Base-by-base conservation (phyloP, 2,329 filamentous ascomycete genomes). In the Fusarium musae region DNA sequence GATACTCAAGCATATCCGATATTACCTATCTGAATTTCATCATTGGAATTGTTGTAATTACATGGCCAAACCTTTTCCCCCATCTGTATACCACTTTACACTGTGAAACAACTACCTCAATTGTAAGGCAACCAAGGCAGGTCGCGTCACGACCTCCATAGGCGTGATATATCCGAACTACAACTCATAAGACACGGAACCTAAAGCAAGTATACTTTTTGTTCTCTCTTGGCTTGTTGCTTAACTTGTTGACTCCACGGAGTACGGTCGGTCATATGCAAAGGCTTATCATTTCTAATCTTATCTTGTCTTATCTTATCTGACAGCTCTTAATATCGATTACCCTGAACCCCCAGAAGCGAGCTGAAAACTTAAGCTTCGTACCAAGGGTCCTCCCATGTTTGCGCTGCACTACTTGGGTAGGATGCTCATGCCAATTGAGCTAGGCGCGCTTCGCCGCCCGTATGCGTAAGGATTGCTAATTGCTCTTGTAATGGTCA, bases 21-120 rank as follows among this genome's bases (percentile, higher is more conserved):
- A 9, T 17, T 21, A 11, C 3, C 5, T 16, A 2, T 6, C 32
- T 21, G 1, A 0, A 15, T 4, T 15, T 11, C 0, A 3, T 16
- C 9, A 17, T 34, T 9, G 15, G 5, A n/a, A 32, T 17, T 0
- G 4, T 34, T 32, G 10, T 15, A n/a, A 6, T 17, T 17, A 2
- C 21, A 7, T 32, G 10, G 6, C 26, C 15, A 32, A 32, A 2
- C 8, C 0, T 6, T 39, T 21, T 19, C 6, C 17, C 36, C 13
- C 19, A 32, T 6, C 21, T 11, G 8, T 16, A 23, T 23, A 23
- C 6, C 21, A 23, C 15, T 34, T n/a, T 50, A 7, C 15, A 23
- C 15, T 1, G 4, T 15, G 21, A n/a, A 34, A 32, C 15, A 6
- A 28, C 11, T 9, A 5, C 30, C 21, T 34, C 10, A 10, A 34